Percentiles rank a stretch among this genome's conserved stretches.
Conservation (phyloP, 2,329 filamentous ascomycete genomes). For the Monosporascus sp. region DNA sequence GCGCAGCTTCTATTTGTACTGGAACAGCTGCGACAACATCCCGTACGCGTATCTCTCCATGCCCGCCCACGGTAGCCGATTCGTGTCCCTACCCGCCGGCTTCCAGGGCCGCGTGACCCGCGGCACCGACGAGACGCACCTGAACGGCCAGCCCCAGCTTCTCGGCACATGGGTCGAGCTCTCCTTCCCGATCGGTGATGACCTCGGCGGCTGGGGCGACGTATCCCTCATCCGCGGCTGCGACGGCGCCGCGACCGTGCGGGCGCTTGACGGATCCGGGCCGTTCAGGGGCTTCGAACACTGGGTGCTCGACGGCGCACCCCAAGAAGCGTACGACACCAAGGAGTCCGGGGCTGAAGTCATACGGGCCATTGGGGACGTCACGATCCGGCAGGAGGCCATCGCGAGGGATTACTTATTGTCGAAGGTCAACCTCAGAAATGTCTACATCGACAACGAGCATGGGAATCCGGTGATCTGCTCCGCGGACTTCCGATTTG, state of each 20-base stretch:
- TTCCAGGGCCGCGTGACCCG: slow-evolving; percentile 16
- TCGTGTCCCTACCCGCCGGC: slow-evolving; percentile 6
- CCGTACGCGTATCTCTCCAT: slow-evolving; percentile 9
- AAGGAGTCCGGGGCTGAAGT: slow-evolving; percentile 4
- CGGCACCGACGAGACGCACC: slow-evolving; percentile 6
- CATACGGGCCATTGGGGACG: not conserved
- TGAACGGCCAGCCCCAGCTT: slow-evolving; percentile 7
- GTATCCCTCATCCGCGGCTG: slow-evolving; percentile 15
- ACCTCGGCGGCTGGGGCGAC: slow-evolving; percentile 7
- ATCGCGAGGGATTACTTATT: too few relatives aligned
- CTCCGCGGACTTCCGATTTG: too few relatives aligned
- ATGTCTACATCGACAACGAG: not conserved
- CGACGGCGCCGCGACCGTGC: slow-evolving; percentile 10
- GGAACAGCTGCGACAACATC: slow-evolving; percentile 13
- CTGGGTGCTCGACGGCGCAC: slow-evolving; percentile 1
- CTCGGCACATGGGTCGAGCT: slow-evolving; percentile 15
- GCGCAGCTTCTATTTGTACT: slow-evolving; percentile 13
- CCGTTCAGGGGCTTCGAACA: slow-evolving; percentile 6
- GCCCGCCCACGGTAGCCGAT: slow-evolving; percentile 1
- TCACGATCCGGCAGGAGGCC: too few relatives aligned
- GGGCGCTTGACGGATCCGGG: slow-evolving; percentile 3
- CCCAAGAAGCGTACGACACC: not conserved
- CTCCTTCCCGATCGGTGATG: slow-evolving; percentile 1
- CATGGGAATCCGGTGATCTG: too few relatives aligned
- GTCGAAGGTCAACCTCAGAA: too few relatives aligned